These are phyloP conservation scores for Talaromyces sp. DNA, from an alignment of 2,329 filamentous ascomycete species.

Conservation along the genomic window DNA sequence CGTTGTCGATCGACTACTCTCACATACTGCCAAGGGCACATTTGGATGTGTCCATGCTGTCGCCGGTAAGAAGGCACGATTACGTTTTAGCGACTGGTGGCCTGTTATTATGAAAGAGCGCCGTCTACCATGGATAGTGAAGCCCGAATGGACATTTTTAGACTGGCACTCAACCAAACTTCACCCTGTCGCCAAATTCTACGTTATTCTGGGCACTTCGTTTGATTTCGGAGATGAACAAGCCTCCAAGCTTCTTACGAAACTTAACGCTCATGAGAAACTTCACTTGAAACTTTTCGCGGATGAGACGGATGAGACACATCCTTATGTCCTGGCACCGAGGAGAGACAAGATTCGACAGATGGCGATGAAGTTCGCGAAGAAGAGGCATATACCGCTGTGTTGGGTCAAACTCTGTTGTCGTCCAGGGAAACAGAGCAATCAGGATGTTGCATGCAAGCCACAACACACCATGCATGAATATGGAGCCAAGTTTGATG, in stretches of 20 bases:
- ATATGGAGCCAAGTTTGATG: background rate
- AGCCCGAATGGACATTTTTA: background rate
- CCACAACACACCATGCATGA: constrained; percentile 1
- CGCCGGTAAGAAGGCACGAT: background rate
- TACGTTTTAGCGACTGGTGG: background rate
- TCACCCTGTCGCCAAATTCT: background rate
- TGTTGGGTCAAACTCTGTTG: background rate
- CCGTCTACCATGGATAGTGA: background rate
- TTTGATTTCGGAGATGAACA: constrained; percentile 1
- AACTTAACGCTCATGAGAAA: constrained; percentile 2
- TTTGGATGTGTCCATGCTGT: constrained; percentile 7
- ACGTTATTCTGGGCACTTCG: background rate
- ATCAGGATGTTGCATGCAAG: background rate
- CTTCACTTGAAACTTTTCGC: constrained; percentile 1
- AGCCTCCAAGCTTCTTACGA: background rate
- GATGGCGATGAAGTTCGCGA: background rate
- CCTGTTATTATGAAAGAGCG: background rate
- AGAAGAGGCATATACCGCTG: background rate
- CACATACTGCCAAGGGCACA: constrained; percentile 1
- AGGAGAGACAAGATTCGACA: background rate
- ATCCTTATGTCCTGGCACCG: background rate
- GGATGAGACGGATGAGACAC: background rate
- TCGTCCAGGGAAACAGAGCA: background rate
- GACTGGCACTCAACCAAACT: background rate
- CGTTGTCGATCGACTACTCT: constrained; percentile 5